phyloP scores from a whole-genome alignment of 2,329 filamentous ascomycete genomes.

The Gnomoniopsis sp. region DNA sequence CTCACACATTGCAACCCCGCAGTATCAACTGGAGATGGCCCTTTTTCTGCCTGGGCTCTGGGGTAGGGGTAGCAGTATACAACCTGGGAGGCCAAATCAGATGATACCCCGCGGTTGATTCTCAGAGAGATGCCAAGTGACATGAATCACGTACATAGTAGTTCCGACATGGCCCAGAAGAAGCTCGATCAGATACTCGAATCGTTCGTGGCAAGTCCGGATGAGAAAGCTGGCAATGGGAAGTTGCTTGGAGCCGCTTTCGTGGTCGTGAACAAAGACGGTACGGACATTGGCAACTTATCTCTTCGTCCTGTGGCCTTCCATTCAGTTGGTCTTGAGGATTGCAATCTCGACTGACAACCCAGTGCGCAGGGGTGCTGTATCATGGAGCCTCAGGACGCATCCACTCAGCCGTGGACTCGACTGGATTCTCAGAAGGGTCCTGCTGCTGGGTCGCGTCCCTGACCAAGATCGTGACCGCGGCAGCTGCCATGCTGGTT shows the following conservation, averaged over 20 bases:
- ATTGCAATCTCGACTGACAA: neutral
- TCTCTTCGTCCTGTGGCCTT: no score
- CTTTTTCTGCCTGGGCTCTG: no score
- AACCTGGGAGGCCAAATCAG: no score
- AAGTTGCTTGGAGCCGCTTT: conserved; percentile 36
- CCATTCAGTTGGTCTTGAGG: no score
- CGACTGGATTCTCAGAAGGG: conserved; percentile 26
- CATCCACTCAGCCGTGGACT: conserved; percentile 19
- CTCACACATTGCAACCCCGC: neutral
- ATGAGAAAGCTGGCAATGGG: conserved; percentile 25
- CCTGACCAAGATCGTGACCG: conserved; percentile 36
- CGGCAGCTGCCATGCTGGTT: conserved; percentile 33
- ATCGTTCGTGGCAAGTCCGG: conserved; percentile 25
- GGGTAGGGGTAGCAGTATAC: no score
- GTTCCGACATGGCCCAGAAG: conserved; percentile 2
- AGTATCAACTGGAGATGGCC: neutral
- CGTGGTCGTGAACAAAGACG: conserved; percentile 30
- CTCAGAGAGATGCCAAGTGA: neutral
- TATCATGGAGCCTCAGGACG: conserved; percentile 33
- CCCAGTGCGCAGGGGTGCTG: conserved; percentile 23
- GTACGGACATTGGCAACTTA: no score
- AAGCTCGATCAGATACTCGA: conserved; percentile 25
- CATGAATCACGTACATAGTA: neutral
- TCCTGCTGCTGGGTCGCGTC: conserved; percentile 35
- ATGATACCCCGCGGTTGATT: no score